These are phyloP conservation scores for Candida silvicultrix DNA, from an alignment of 805 yeast genomes.

Conservation along the genomic window DNA sequence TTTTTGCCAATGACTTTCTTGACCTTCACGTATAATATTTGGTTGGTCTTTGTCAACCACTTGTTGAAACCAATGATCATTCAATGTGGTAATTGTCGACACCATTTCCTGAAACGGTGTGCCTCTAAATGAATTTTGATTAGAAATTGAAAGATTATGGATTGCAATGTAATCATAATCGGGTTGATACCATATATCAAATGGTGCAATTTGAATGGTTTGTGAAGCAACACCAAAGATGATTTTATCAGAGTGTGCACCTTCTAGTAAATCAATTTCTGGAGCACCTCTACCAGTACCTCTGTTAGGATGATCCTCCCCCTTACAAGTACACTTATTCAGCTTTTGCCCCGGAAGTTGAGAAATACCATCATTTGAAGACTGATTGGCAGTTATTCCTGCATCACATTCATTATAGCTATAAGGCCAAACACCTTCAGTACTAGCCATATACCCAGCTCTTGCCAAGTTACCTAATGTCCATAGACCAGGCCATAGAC, in stretches of 20 bases:
- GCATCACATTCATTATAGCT: conserved; percentile 42
- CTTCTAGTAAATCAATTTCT: conserved; percentile 45
- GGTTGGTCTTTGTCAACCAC: conserved; percentile 21
- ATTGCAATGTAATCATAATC: conserved; percentile 41
- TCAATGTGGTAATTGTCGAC: conserved; percentile 38
- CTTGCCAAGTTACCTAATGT: conserved; percentile 42
- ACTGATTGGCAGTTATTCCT: conserved; percentile 44
- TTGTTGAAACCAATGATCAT: conserved; percentile 37
- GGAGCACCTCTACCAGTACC: conserved; percentile 48
- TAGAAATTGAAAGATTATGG: conserved; percentile 32
- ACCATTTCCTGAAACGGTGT: conserved; percentile 48
- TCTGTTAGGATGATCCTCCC: conserved; percentile 39
- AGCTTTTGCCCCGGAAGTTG: conserved; percentile 40
- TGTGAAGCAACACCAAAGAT: conserved; percentile 40
- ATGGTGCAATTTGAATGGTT: conserved; percentile 45
- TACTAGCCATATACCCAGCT: conserved; percentile 40
- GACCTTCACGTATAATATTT: neutral
- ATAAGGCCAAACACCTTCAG: conserved; percentile 49
- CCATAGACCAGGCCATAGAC: conserved; percentile 49
- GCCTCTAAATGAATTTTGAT: conserved; percentile 41
- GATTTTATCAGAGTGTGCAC: conserved; percentile 28
- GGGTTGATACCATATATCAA: conserved; percentile 46
- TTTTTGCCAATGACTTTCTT: conserved; percentile 28
- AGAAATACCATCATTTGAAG: conserved; percentile 40
- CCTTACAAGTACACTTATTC: conserved; percentile 37